Evolutionary conservation across 2,329 filamentous ascomycete species (phyloP), one percentile per base, ranked within the genome.

Genomic region (Chaetomiaceae sp.): DNA sequence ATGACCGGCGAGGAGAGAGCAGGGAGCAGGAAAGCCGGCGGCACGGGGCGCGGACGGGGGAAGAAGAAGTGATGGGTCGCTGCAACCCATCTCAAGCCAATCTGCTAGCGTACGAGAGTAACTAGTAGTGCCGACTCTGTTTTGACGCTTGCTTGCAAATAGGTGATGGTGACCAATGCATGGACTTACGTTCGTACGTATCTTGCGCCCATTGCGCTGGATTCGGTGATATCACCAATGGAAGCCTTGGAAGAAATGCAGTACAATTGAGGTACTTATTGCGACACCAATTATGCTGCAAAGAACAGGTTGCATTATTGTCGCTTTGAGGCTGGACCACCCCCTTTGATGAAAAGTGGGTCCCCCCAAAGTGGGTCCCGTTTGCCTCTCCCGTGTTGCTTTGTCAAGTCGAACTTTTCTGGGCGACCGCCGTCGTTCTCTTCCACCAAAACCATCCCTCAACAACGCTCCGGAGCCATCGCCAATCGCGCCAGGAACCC

Each of bases 401-500:
- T 57, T 55, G 55, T 53, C 51, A 49, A 50, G 54, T 59, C 38
- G 61, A 65, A 64, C 59, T 65, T 65, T 64, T 65, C 56, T 56
- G 54, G 49, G 55, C 53, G 42, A 52, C 51, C 42, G 43, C 53
- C 58, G 58, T 57, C 60, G 50, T 57, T 59, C 58, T 60, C 57
- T 60, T 59, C 52, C 51, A 58, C 54, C 52, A 43, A 63, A 56
- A 58, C 58, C 55, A 56, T 61, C 55, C 63, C 66, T 66, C 69
- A 68, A 72, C 66, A 70, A 69, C 71, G 68, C 69, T 72, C 67
- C 59, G 58, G 65, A 59, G 63, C 57, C 72, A 78, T 75, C 74
- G 72, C 69, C 71, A 72, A 74, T 74, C 80, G 78, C 75, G 76
- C 76, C 77, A 71, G 71, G 29, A 69, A 72, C 74, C 73, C 73